Evolutionary conservation across 768 basidiomycete species (phyloP).

Genomic region (Leccinum variicolor): DNA sequence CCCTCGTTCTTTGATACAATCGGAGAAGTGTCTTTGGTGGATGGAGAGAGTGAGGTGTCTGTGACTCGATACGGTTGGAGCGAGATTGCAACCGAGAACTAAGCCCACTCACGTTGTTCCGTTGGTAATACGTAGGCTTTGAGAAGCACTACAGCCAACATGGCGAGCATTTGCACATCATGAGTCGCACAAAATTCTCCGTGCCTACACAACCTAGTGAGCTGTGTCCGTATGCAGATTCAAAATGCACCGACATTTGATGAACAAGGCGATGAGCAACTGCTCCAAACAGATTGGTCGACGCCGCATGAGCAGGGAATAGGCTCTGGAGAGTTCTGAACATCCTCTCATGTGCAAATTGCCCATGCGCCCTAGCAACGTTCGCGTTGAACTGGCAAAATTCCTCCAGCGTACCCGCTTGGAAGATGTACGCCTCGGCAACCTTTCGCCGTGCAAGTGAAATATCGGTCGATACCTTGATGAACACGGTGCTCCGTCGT

Average conservation of each 20-base stretch:
- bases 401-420: conserved; percentile 37
- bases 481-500: conserved; percentile 56
- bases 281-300: conserved; percentile 26
- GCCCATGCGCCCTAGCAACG: conserved; percentile 54
- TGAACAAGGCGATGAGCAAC: conserved; percentile 38
- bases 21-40: conserved; percentile 16
- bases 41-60: conserved; percentile 12
- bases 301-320: conserved; percentile 31
- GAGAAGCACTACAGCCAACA: conserved; percentile 67
- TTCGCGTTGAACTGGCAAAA: conserved; percentile 60
- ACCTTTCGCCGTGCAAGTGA: conserved; percentile 49
- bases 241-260: conserved; percentile 43
- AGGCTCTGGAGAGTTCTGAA: conserved; percentile 56
- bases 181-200: conserved; percentile 43
- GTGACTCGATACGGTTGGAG: neutral
- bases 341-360: conserved; percentile 68
- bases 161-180: conserved; percentile 81
- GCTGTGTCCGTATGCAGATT: neutral
- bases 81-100: neutral
- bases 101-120: conserved; percentile 13
- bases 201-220: conserved; percentile 34
- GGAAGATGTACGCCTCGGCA: conserved; percentile 61
- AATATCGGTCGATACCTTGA: conserved; percentile 50
- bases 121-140: conserved; percentile 34
- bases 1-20: conserved; percentile 28